phyloP scores from a whole-genome alignment of 108 stramenopile genomes.

The Cyclotella kingstonii region DNA sequence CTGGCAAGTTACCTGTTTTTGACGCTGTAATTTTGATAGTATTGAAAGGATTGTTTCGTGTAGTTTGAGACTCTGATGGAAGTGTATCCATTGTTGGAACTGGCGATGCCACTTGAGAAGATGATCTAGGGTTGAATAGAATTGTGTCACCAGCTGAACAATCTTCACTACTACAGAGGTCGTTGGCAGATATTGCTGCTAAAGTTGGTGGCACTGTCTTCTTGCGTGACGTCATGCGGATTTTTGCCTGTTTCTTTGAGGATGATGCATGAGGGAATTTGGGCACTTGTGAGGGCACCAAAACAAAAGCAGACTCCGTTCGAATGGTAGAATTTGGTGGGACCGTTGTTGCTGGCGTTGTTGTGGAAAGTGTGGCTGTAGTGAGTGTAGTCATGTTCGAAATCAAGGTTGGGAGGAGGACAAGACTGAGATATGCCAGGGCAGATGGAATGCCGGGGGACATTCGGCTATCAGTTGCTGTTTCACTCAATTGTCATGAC shows the following conservation, averaged over 20 bases:
- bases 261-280: conserved; percentile 7
- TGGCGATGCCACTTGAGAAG: no score
- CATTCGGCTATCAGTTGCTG: no score
- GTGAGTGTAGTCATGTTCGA: conserved; percentile 1
- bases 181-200: neutral
- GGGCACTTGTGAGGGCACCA: conserved; percentile 39
- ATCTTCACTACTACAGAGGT: no score
- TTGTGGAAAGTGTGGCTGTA: neutral
- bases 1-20: conserved; percentile 63
- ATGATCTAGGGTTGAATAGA: no score
- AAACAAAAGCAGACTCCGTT: conserved; percentile 7
- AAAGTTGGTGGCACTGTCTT: neutral
- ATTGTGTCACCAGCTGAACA: no score
- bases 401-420: neutral
- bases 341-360: neutral
- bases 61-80: neutral
- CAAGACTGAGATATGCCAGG: no score
- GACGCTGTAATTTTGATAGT: conserved; percentile 4
- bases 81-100: neutral
- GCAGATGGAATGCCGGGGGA: no score
- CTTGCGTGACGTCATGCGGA: no score
- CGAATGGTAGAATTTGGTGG: neutral
- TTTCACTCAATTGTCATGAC: no score
- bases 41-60: neutral
- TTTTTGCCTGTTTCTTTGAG: conserved; percentile 3